A percentile compares a stretch with the other conserved stretches of the same genome.
Conservation (phyloP, 495 filamentous ascomycete genomes). For the Penicillium waksmanii region DNA sequence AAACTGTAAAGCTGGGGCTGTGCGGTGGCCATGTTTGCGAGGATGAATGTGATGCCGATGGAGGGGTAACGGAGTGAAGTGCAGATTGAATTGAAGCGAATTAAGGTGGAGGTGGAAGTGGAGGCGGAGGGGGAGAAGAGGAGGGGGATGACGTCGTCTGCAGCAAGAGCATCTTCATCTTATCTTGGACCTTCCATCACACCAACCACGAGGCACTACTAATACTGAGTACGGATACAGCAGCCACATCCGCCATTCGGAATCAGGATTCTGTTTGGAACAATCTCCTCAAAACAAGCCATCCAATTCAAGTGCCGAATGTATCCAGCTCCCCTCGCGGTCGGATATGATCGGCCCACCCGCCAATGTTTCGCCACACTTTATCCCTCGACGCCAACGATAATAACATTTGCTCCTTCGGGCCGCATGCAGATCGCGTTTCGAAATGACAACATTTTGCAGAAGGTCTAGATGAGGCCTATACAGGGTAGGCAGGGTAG, state of each 20-base stretch:
- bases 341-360: neutral
- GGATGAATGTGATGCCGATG: neutral
- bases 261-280: too few relatives aligned
- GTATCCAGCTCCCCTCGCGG: neutral
- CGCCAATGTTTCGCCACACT: neutral
- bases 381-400: neutral
- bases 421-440: slow-evolving; percentile 18
- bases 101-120: neutral
- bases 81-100: neutral
- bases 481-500: too few relatives aligned
- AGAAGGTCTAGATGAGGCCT: slow-evolving; percentile 3
- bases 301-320: too few relatives aligned
- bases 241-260: too few relatives aligned
- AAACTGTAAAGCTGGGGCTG: slow-evolving; percentile 89
- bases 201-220: too few relatives aligned
- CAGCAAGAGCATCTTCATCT: neutral
- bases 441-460: slow-evolving; percentile 18
- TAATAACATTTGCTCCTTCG: neutral
- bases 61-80: neutral
- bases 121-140: neutral
- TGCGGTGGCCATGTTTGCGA: slow-evolving; percentile 41
- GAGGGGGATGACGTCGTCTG: neutral
- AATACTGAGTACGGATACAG: neutral
- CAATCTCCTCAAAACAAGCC: too few relatives aligned
- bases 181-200: neutral